Percentiles rank a stretch among this genome's conserved stretches.
Conservation (phyloP, 176 grass and related monocot genomes). For the Otatea glauca region DNA sequence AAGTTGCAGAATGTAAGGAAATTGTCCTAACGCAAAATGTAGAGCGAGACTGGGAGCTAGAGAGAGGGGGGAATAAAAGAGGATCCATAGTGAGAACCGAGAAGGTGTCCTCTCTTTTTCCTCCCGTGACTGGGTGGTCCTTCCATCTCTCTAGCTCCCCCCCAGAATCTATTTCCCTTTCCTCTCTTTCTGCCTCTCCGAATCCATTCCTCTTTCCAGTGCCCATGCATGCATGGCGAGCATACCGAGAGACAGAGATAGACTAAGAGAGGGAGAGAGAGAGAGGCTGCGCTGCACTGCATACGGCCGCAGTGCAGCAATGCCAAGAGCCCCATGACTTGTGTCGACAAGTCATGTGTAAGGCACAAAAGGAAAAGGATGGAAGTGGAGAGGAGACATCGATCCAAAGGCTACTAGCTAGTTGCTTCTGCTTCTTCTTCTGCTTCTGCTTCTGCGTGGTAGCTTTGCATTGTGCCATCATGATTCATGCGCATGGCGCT, state of each 20-base stretch:
- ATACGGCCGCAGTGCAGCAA: background rate
- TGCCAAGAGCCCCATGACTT: background rate
- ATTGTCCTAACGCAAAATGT: background rate
- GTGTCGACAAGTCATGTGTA: slow-evolving; percentile 41
- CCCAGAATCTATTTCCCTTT: background rate
- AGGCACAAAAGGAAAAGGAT: background rate
- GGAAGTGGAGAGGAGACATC: slow-evolving; percentile 11
- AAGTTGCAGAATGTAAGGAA: background rate
- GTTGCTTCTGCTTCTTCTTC: slow-evolving; percentile 11
- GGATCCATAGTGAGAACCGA: background rate
- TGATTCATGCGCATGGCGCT: slow-evolving; percentile 1
- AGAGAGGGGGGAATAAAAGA: background rate
- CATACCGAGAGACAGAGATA: background rate
- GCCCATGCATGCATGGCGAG: slow-evolving; percentile 29
- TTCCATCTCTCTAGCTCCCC: slow-evolving; percentile 21
- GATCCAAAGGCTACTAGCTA: slow-evolving; percentile 22
- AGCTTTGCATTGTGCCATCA: slow-evolving; percentile 35
- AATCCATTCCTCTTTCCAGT: slow-evolving; percentile 45
- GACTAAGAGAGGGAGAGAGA: background rate
- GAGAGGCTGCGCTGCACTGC: background rate
- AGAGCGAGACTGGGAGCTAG: background rate
- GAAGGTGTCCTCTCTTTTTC: background rate
- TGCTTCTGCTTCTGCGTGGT: slow-evolving; percentile 12
- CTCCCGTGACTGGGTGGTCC: slow-evolving; percentile 66
- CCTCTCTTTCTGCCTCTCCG: slow-evolving; percentile 8